phyloP scores from a whole-genome alignment of 768 basidiomycete genomes.

The Suillus hirtellus region DNA sequence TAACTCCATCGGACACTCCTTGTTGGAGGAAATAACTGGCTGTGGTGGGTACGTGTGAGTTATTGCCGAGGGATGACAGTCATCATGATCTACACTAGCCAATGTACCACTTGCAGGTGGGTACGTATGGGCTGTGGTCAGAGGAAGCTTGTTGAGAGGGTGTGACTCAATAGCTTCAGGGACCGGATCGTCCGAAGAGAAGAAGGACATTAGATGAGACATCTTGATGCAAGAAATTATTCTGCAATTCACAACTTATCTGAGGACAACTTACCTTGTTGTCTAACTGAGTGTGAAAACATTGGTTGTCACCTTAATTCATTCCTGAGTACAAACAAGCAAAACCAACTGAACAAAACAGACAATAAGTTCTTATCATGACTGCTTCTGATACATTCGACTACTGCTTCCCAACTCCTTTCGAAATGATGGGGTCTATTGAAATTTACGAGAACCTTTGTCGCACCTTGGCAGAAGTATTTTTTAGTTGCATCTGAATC shows the following conservation, averaged over 20 bases:
- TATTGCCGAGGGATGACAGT: not conserved
- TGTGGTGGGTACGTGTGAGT: not conserved
- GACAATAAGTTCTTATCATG: no score
- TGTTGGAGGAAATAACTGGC: not conserved
- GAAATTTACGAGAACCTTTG: not conserved
- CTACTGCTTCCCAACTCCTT: not conserved
- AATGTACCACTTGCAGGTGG: not conserved
- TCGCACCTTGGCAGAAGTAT: not conserved
- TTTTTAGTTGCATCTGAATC: constrained; percentile 8
- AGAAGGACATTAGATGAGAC: not conserved
- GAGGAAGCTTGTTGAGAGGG: not conserved
- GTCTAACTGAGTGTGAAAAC: no score
- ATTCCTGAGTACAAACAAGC: no score
- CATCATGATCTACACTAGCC: not conserved
- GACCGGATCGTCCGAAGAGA: not conserved
- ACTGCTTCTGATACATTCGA: no score
- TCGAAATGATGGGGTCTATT: not conserved
- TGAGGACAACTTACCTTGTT: not conserved
- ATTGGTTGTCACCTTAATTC: no score
- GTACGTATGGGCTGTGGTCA: not conserved
- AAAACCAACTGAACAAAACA: no score
- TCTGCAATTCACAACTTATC: not conserved
- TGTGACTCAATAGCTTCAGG: not conserved
- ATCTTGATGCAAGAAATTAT: not conserved
- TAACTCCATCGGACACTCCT: not conserved